phyloP scores from a whole-genome alignment of 2,329 filamentous ascomycete genomes.

The Thelonectria blattea region DNA sequence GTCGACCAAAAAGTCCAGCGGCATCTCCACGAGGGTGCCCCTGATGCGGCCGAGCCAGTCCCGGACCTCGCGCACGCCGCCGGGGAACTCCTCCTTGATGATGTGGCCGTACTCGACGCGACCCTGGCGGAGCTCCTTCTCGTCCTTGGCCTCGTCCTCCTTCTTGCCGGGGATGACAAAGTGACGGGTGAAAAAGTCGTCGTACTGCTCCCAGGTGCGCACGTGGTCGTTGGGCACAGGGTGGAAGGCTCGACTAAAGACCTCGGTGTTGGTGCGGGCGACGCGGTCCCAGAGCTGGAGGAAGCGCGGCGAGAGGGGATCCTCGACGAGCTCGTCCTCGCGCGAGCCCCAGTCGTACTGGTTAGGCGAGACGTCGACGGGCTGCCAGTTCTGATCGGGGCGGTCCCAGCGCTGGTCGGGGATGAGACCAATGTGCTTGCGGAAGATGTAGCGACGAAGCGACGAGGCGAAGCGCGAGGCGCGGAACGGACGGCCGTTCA shows the following conservation, averaged over 20 bases:
- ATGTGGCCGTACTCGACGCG: constrained; percentile 87
- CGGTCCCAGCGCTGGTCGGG: constrained; percentile 73
- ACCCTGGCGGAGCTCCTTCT: constrained; percentile 52
- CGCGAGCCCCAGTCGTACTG: constrained; percentile 73
- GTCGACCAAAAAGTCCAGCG: constrained; percentile 82
- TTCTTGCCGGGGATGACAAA: constrained; percentile 65
- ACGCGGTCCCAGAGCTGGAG: constrained; percentile 74
- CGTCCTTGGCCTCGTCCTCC: constrained; percentile 55
- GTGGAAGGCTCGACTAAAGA: constrained; percentile 84
- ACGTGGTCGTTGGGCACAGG: constrained; percentile 73
- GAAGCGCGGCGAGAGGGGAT: constrained; percentile 75
- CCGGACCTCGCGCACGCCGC: constrained; percentile 76
- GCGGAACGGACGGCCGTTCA: constrained; percentile 74
- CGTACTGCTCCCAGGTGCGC: constrained; percentile 74
- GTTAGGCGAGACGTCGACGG: constrained; percentile 74
- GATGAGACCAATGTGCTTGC: constrained; percentile 88
- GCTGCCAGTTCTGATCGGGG: constrained; percentile 77
- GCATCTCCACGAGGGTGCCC: constrained; percentile 87
- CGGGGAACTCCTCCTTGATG: constrained; percentile 77
- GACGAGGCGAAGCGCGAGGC: constrained; percentile 80
- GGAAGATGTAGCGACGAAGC: constrained; percentile 84
- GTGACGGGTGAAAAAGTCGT: constrained; percentile 70
- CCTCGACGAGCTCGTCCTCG: constrained; percentile 71
- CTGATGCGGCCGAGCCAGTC: constrained; percentile 69
- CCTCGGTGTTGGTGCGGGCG: constrained; percentile 78